These are phyloP conservation scores for Ramalina intermedia DNA, from an alignment of 495 filamentous ascomycete genomes.

Conservation along the genomic window DNA sequence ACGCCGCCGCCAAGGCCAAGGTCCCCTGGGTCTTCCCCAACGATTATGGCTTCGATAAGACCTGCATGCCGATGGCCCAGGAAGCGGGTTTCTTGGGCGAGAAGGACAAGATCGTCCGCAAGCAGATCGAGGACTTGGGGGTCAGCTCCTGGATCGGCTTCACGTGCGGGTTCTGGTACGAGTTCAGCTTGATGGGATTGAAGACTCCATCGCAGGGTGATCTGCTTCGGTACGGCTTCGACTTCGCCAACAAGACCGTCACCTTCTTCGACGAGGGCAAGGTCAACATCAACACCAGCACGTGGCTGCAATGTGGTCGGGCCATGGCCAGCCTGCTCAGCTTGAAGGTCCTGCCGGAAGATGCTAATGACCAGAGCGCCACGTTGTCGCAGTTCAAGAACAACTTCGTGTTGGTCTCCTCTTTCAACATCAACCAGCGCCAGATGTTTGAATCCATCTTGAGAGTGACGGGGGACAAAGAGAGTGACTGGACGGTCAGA, in stretches of 20 bases:
- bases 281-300: conserved; percentile 24
- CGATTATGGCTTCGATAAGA: conserved; percentile 31
- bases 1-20: conserved; percentile 45
- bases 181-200: conserved; percentile 26
- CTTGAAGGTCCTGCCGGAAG: conserved; percentile 30
- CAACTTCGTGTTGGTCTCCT: conserved; percentile 27
- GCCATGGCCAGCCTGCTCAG: conserved; percentile 29
- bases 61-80: conserved; percentile 21
- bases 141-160: conserved; percentile 36
- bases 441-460: conserved; percentile 37
- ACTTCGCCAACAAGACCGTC: conserved; percentile 22
- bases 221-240: conserved; percentile 27
- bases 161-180: conserved; percentile 38
- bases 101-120: conserved; percentile 7
- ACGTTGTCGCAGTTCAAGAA: conserved; percentile 25
- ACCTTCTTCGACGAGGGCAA: conserved; percentile 37
- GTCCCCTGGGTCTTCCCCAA: conserved; percentile 51
- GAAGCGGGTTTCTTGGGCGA: conserved; percentile 19
- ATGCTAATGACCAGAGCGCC: conserved; percentile 22
- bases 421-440: conserved; percentile 33
- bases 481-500: conserved; percentile 41
- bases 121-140: conserved; percentile 30
- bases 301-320: conserved; percentile 31
- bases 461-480: conserved; percentile 37
- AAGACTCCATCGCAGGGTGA: not conserved